Percentiles rank a stretch among this genome's conserved stretches.
Conservation (phyloP, 371 early-diverging fungal species). For the Mortierella sp. region DNA sequence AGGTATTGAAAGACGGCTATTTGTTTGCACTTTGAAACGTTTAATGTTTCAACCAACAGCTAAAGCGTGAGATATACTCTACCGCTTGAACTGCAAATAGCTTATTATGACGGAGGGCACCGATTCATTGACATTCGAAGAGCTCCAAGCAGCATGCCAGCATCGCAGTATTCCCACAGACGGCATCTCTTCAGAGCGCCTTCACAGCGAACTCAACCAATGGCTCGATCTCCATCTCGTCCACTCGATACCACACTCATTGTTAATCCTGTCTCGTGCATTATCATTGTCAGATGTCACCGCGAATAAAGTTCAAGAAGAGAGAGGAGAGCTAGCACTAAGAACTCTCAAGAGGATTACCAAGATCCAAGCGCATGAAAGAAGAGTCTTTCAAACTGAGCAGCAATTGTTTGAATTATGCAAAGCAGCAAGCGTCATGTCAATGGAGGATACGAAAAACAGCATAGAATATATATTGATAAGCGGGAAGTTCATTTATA, state of each 20-base stretch:
- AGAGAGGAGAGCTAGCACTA: slow-evolving; percentile 63
- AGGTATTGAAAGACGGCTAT: slow-evolving; percentile 46
- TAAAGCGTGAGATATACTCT: not conserved
- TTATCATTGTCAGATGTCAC: slow-evolving; percentile 84
- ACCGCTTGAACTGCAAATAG: slow-evolving; percentile 31
- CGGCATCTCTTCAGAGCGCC: slow-evolving; percentile 88
- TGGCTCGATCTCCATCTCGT: slow-evolving; percentile 95
- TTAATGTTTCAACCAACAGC: not conserved
- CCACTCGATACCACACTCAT: slow-evolving; percentile 91
- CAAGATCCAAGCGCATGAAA: slow-evolving; percentile 58
- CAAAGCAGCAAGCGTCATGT: slow-evolving; percentile 70
- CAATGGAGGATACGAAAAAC: slow-evolving; percentile 73
- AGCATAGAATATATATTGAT: slow-evolving; percentile 77
- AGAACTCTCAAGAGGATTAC: slow-evolving; percentile 63
- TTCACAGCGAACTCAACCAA: slow-evolving; percentile 89
- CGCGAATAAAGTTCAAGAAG: slow-evolving; percentile 85
- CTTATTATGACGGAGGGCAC: slow-evolving; percentile 91
- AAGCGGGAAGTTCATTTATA: slow-evolving; percentile 1
- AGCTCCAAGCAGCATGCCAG: slow-evolving; percentile 89
- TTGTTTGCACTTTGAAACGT: not conserved
- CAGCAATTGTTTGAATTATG: slow-evolving; percentile 73
- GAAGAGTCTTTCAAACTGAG: slow-evolving; percentile 64
- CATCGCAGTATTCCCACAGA: slow-evolving; percentile 92
- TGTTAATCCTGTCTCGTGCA: slow-evolving; percentile 93
- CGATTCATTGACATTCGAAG: slow-evolving; percentile 84